Conservation (phyloP, 225 moss, liverwort and hornwort genomes). For the Pleurozium schreberi region DNA sequence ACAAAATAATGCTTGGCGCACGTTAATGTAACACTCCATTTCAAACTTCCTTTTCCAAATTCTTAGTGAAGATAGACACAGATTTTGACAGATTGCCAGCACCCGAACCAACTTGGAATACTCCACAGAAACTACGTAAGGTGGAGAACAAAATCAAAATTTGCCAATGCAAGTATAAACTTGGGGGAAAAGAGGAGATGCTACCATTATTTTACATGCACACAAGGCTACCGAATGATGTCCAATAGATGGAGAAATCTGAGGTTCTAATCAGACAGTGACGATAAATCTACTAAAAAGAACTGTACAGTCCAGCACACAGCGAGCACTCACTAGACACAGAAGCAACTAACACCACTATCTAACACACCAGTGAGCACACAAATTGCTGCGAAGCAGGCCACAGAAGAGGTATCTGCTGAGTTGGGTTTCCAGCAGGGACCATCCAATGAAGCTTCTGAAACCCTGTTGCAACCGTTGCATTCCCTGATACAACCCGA, state of each 20-base stretch:
- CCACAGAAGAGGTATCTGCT: constrained; percentile 8
- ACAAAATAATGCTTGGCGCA: not conserved
- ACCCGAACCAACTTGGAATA: not conserved
- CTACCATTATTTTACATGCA: not conserved
- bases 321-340: constrained; percentile 1
- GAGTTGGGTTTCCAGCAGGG: constrained; percentile 18
- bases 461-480: not conserved
- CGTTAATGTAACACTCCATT: not conserved
- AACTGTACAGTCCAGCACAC: constrained; percentile 12
- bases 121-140: not conserved
- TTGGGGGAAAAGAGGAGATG: not conserved
- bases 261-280: not conserved
- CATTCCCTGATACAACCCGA: not conserved
- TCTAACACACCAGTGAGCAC: constrained; percentile 19
- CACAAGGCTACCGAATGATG: not conserved
- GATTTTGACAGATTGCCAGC: not conserved
- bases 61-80: not conserved
- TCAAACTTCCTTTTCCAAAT: not conserved
- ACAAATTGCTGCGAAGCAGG: constrained; percentile 16
- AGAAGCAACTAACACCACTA: constrained; percentile 1
- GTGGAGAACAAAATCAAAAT: not conserved
- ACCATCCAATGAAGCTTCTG: constrained; percentile 7
- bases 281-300: not conserved
- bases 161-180: not conserved
- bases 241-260: not conserved